A percentile compares a stretch with the other conserved stretches of the same genome.
Conservation (phyloP, 352 stramenopile species). For the Plasmopara halstedii region DNA sequence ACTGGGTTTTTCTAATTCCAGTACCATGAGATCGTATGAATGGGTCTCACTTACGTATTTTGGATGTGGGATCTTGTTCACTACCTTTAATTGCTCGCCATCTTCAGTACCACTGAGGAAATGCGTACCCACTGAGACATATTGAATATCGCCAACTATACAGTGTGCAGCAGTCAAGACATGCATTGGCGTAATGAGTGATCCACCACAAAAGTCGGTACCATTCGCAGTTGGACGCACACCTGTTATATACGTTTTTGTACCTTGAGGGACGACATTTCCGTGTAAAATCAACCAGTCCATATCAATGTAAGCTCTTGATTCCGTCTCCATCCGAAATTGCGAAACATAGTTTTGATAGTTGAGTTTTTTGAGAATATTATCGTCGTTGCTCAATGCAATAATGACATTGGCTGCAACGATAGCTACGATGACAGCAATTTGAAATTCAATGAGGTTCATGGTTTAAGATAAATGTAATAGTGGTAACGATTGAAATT, state of each 20-base stretch:
- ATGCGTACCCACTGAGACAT: constrained; percentile 49
- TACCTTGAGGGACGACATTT: constrained; percentile 28
- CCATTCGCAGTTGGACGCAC: constrained; percentile 26
- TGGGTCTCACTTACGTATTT: constrained; percentile 31
- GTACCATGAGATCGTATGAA: constrained; percentile 50
- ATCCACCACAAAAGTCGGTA: constrained; percentile 45
- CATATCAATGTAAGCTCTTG: constrained; percentile 11
- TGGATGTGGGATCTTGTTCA: constrained; percentile 40
- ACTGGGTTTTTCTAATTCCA: constrained; percentile 35
- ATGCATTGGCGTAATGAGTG: constrained; percentile 53
- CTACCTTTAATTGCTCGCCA: constrained; percentile 41
- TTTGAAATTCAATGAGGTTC: constrained; percentile 8
- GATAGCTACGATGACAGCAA: constrained; percentile 16
- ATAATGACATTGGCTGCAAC: constrained; percentile 11
- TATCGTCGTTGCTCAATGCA: too few species aligned
- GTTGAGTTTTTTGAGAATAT: constrained; percentile 16
- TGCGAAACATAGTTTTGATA: constrained; percentile 27
- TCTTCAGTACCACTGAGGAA: constrained; percentile 34
- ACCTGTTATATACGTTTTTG: constrained; percentile 45
- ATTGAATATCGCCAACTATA: constrained; percentile 29
- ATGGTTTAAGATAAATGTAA: constrained; percentile 2
- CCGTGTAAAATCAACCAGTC: constrained; percentile 35
- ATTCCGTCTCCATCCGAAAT: constrained; percentile 7
- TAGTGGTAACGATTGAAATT: constrained; percentile 4
- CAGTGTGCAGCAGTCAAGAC: constrained; percentile 63